Base-by-base conservation (phyloP, 768 basidiomycete species). In the Pulveroboletus sp. region DNA sequence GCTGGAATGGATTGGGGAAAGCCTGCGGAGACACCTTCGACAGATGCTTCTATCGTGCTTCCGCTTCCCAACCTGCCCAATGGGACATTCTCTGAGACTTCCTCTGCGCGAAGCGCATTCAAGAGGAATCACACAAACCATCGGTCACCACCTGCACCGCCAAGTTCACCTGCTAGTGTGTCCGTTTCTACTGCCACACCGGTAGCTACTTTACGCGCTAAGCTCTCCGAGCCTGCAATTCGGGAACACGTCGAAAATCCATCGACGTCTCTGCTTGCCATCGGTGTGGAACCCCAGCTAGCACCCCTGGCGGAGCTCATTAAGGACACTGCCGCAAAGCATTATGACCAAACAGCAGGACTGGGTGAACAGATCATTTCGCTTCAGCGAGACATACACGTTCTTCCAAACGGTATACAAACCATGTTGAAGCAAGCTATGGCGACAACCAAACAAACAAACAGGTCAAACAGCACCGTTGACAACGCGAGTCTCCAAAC, bases 271-370 rank as follows among this genome's bases (percentile, higher is more conserved):
- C 40, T 43, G 20, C 42, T 45, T 27, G 27, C 40, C 10, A 16
- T 50, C 7, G 55, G 57, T 11, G 38, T 55, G 19, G 53, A 53
- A n/a, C 53, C 55, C 5, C 51, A 51, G 27, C 38, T 68, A 16
- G 65, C 49, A 16, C 64, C 69, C 2, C 32, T 68, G 35, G 68
- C 52, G 11, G 65, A 70, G 40, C 56, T 69, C 16, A 69, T 68
- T 55, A 67, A 66, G 44, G 67, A 70, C 16, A 59, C 52, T n/a
- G 69, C 63, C 38, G 65, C 60, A 27, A 67, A 70, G 21, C 63
- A 69, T 37, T 68, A 67, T n/a, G 67, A 65, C 34, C 67, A 70
- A 27, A 68, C 67, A 2, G 65, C 63, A 12, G 69, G 62, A 13
- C 37, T 68, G 13, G 59, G 60, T 12, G 64, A 70, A 47, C 65